Evolutionary conservation across 805 yeast genomes (phyloP), one percentile per base, ranked within the genome.

Genomic region (Saccharomyces kudriavzevii): DNA sequence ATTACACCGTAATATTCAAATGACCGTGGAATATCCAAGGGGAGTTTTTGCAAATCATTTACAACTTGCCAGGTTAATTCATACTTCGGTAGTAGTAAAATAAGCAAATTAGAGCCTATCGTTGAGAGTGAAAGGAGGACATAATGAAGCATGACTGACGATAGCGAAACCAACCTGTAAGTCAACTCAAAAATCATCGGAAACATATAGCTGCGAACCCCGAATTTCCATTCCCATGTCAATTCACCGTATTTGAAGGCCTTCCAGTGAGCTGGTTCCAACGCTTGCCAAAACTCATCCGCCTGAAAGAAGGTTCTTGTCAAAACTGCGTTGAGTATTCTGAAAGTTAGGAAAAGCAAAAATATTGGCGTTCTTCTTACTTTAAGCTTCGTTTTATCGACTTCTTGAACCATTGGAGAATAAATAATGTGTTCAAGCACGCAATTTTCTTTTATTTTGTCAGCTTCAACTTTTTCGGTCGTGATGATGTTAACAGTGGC

Each of bases 221-320:
- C 84, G 49, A 76, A 74, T 25, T 71, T 66, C 99, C 99, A 94
- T 70, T 94, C 99, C 99, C 99, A 94, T 0, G 98, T 89, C 40
- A 82, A 65, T 60, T 81, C 80, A 0, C 99, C 99, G 57, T 84
- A 85, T 1, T 94, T 91, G 66, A 76, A 89, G 0, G 85, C 85
- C 40, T 77, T 71, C 3, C 63, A 54, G 68, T 90, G 96, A 0
- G 98, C 99, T 0, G 97, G 96, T 63, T 94, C 99, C 50, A 94
- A 71, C 0, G 91, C 76, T 70, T 94, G 99, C 83, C 85, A 94
- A 70, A 77, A 94, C 69, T 94, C 99, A 68, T 94, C 99, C 0
- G 99, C 92, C 68, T 94, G 99, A 71, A 94, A 94, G 65, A 82
- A 94, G 0, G 98, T 89, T 52, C 66, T 66, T 4, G 81, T 79